Evolutionary conservation across 495 filamentous ascomycete species (phyloP), one percentile per base, ranked within the genome.

Genomic region (Penicillium flavigenum): DNA sequence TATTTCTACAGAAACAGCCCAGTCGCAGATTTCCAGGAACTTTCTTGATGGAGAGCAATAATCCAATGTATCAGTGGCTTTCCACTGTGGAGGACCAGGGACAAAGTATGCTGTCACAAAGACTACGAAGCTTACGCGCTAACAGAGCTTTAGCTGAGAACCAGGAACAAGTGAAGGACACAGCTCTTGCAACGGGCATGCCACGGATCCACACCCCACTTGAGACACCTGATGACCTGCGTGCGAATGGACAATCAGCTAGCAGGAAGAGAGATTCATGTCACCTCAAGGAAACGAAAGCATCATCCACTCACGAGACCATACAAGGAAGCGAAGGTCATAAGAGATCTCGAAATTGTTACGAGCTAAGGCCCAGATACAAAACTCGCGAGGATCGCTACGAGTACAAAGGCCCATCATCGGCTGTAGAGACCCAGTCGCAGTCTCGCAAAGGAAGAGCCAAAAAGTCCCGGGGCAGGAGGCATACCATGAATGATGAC

Each of bases 311-410:
- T 41, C 34, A 27, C 36, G 38, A 42, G 1, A 24, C 9, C 24
- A 14, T 48, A 16, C 29, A 7, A 6, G 17, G 17, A 32, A 32
- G 29, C 20, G 29, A 48, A 20, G 14, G 2, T 12, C 19, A 41
- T 5, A 60, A 51, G 43, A 41, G 48, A 49, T 27, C 43, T 8
- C 44, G 47, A 5, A 41, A 51, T 22, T 49, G 39, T 10, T 91
- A 86, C 57, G 80, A 85, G 49, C 84, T 78, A 62, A 77, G 78
- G 48, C 72, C 81, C 44, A 81, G 88, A 39, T 77, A 79, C 61
- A 90, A 85, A 67, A 88, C 85, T 16, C 79, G 75, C 42, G 73
- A 79, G 16, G 80, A 88, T 61, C 83, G 63, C 16, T 81, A 81
- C 51, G 75, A 77, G 26, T 74, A 76, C 31, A 79, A 77, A 54